Evolutionary conservation across 768 basidiomycete species (phyloP).

Genomic region (Gautieria morchelliformis): DNA sequence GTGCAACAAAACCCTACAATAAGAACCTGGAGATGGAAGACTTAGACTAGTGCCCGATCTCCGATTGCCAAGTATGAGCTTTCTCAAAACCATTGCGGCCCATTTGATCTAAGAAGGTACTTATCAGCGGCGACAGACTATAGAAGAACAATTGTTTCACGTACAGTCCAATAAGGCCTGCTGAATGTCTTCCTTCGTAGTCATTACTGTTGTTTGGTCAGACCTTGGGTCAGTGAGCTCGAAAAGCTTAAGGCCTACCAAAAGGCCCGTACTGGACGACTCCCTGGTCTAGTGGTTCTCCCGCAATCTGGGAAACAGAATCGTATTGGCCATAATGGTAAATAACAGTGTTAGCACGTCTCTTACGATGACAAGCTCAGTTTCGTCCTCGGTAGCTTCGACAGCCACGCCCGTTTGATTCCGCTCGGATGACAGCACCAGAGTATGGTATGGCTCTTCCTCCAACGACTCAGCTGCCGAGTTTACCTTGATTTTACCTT

Average conservation of each 20-base stretch:
- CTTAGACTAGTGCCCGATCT: slow-evolving; percentile 40
- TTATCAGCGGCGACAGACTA: background rate
- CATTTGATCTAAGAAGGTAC: slow-evolving; percentile 43
- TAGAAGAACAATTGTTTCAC: slow-evolving; percentile 12
- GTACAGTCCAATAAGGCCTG: slow-evolving; percentile 76
- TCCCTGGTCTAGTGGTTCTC: slow-evolving; percentile 80
- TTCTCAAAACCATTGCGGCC: slow-evolving; percentile 87
- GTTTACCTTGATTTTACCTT: slow-evolving; percentile 59
- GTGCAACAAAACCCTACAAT: background rate
- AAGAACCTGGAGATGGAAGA: background rate
- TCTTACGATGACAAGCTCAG: slow-evolving; percentile 67
- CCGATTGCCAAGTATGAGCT: slow-evolving; percentile 78
- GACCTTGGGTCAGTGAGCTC: too few species aligned
- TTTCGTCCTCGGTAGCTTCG: slow-evolving; percentile 45
- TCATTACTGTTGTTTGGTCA: slow-evolving; percentile 51
- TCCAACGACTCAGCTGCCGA: slow-evolving; percentile 19
- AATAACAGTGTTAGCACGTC: background rate
- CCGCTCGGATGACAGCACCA: slow-evolving; percentile 60
- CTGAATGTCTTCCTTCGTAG: slow-evolving; percentile 67
- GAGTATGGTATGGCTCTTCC: slow-evolving; percentile 60
- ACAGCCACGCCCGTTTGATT: slow-evolving; percentile 63
- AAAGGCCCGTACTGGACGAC: slow-evolving; percentile 85
- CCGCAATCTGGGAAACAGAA: slow-evolving; percentile 46
- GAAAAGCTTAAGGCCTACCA: slow-evolving; percentile 6
- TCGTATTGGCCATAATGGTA: background rate